phyloP scores from a whole-genome alignment of 257 asterid species.

The Przewalskia tangutica region DNA sequence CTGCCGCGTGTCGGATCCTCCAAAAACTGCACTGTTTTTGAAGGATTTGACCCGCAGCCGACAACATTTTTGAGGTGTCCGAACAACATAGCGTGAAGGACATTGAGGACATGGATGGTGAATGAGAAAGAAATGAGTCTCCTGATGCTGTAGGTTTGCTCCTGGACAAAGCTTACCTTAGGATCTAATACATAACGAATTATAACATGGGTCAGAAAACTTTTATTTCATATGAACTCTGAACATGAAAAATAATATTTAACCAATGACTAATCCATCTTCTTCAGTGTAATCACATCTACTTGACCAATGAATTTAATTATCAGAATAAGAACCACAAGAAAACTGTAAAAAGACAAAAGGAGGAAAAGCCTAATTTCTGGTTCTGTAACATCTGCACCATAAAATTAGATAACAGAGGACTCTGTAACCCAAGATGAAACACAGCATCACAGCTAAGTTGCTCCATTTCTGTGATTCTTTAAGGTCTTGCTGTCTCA shows the following conservation, averaged over 20 bases:
- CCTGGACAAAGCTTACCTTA: not conserved
- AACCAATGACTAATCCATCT: not conserved
- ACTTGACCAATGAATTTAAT: slow-evolving; percentile 3
- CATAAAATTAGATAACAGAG: slow-evolving; percentile 54
- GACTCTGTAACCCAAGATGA: slow-evolving; percentile 57
- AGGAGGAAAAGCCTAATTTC: slow-evolving; percentile 20
- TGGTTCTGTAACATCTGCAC: slow-evolving; percentile 44
- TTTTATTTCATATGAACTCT: slow-evolving; percentile 5
- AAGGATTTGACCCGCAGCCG: too few relatives aligned
- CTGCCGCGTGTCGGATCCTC: not conserved
- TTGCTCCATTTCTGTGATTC: slow-evolving; percentile 62
- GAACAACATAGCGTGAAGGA: not conserved
- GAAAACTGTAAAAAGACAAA: not conserved
- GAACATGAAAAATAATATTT: not conserved
- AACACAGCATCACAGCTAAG: slow-evolving; percentile 57
- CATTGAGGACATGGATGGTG: not conserved
- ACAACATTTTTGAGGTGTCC: too few relatives aligned
- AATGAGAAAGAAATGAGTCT: not conserved
- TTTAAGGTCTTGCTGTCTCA: slow-evolving; percentile 50
- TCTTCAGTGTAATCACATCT: not conserved
- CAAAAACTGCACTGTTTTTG: too few relatives aligned
- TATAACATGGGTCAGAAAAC: not conserved
- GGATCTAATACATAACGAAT: not conserved
- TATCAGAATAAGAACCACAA: not conserved
- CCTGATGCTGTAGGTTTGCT: not conserved